These are phyloP conservation scores for Cladophialophora carrionii DNA, from an alignment of 2,329 filamentous ascomycete species.

Conservation along the genomic window DNA sequence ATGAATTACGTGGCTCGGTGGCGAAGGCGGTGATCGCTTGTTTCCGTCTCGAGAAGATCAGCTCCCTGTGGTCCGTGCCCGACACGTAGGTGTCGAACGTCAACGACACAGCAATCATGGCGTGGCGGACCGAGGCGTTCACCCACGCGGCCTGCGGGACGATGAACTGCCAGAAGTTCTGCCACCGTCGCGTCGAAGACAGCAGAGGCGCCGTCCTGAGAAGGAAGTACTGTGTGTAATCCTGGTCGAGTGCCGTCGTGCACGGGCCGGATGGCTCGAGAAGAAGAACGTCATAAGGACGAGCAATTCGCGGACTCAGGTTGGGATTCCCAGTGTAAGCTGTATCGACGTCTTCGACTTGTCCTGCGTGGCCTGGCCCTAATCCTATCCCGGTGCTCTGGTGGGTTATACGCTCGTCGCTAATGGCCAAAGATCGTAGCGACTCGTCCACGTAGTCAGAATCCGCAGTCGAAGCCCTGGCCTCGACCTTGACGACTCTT, in stretches of 20 bases:
- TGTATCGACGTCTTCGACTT: not conserved
- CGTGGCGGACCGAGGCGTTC: constrained; percentile 28
- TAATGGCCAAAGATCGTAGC: not conserved
- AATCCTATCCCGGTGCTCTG: not conserved
- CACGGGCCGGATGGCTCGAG: constrained; percentile 18
- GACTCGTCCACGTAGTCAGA: not conserved
- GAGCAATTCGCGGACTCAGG: not conserved
- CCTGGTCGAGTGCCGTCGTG: constrained; percentile 3
- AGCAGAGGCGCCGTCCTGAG: constrained; percentile 20
- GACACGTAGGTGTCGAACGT: constrained; percentile 23
- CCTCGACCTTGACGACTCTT: not conserved
- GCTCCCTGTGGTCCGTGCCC: constrained; percentile 9
- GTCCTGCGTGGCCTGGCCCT: not conserved
- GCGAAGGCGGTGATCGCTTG: constrained; percentile 19
- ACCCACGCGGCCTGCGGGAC: constrained; percentile 29
- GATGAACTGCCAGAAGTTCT: constrained; percentile 23
- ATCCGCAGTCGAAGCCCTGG: not conserved
- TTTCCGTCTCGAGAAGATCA: constrained; percentile 16
- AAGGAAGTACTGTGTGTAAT: constrained; percentile 17
- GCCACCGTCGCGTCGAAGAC: constrained; percentile 22
- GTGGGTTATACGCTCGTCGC: not conserved
- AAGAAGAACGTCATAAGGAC: not conserved
- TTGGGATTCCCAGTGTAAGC: not conserved
- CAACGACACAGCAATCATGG: constrained; percentile 28
- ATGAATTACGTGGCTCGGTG: constrained; percentile 2